Evolutionary conservation across 2,329 filamentous ascomycete genomes (phyloP).

Genomic region (Corinectria fuckeliana): DNA sequence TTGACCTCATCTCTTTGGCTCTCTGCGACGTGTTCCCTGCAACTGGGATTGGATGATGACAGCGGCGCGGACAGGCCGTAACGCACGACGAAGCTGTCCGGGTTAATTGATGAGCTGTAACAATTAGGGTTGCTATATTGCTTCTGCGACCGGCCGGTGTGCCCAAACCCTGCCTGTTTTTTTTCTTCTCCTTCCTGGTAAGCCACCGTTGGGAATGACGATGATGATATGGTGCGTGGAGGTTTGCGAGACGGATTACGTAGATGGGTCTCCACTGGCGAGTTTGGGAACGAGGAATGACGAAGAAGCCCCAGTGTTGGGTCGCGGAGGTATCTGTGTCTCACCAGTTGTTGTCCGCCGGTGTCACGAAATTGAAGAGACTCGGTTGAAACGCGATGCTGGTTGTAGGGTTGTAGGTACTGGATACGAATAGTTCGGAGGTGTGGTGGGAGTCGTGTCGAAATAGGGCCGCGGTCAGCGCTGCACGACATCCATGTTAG

Average conservation of each 20-base stretch:
- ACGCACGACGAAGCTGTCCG: constrained; percentile 19
- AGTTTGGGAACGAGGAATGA: constrained; percentile 16
- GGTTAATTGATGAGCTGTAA: constrained; percentile 2
- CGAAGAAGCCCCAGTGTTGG: constrained; percentile 3
- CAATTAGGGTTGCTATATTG: constrained; percentile 4
- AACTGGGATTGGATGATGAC: constrained; percentile 20
- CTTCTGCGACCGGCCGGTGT: neutral
- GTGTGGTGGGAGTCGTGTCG: neutral
- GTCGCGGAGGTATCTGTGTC: constrained; percentile 20
- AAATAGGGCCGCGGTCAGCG: constrained; percentile 8
- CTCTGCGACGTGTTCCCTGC: constrained; percentile 21
- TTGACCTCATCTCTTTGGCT: constrained; percentile 7
- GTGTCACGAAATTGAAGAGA: neutral
- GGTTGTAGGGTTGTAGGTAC: too few relatives aligned
- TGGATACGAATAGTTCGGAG: too few relatives aligned
- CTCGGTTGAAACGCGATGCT: neutral
- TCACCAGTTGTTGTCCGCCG: constrained; percentile 16
- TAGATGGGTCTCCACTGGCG: constrained; percentile 21
- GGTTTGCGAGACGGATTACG: constrained; percentile 27
- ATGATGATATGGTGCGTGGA: constrained; percentile 17
- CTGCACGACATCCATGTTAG: constrained; percentile 16
- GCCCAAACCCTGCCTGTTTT: constrained; percentile 12
- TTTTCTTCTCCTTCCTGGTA: too few relatives aligned
- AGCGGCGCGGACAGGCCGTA: constrained; percentile 14
- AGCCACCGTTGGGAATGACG: constrained; percentile 7